Conservation (phyloP, 305 asterid genomes). For the Fraxinus velutina region DNA sequence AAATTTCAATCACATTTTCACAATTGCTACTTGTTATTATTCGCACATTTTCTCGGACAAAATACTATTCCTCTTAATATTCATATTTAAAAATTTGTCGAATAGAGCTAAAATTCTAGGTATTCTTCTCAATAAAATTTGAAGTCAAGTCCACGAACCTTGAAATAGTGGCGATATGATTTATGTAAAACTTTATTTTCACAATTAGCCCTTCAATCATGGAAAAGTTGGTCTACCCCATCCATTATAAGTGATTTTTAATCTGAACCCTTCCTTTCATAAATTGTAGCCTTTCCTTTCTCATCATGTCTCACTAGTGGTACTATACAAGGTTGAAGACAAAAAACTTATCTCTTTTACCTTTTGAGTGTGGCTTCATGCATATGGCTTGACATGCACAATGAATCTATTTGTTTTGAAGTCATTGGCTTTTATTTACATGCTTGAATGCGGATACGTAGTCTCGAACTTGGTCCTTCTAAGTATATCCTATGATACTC, state of each 20-base stretch:
- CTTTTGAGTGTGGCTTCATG: neutral
- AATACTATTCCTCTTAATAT: too few relatives aligned
- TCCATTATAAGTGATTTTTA: neutral
- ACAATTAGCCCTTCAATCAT: neutral
- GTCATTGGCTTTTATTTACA: constrained; percentile 16
- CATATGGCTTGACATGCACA: constrained; percentile 5
- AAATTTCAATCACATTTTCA: neutral
- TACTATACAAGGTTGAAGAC: neutral
- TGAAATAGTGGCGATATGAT: neutral
- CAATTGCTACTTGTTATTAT: neutral
- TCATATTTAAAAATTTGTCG: neutral
- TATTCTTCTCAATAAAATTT: constrained; percentile 1
- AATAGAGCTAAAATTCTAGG: neutral
- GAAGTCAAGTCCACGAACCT: neutral
- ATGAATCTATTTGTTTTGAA: neutral
- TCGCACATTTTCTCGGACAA: too few relatives aligned
- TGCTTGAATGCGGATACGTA: neutral
- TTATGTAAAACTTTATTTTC: neutral
- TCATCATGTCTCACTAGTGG: neutral
- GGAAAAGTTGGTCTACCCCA: constrained; percentile 13
- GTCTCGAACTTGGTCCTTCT: neutral
- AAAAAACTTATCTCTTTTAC: neutral
- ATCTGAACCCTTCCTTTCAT: neutral
- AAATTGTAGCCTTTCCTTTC: constrained; percentile 4
- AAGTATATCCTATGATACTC: neutral